A percentile compares a stretch with the other conserved stretches of the same genome.
Conservation (phyloP, 495 filamentous ascomycete genomes). For the Penicillium flavigenum region DNA sequence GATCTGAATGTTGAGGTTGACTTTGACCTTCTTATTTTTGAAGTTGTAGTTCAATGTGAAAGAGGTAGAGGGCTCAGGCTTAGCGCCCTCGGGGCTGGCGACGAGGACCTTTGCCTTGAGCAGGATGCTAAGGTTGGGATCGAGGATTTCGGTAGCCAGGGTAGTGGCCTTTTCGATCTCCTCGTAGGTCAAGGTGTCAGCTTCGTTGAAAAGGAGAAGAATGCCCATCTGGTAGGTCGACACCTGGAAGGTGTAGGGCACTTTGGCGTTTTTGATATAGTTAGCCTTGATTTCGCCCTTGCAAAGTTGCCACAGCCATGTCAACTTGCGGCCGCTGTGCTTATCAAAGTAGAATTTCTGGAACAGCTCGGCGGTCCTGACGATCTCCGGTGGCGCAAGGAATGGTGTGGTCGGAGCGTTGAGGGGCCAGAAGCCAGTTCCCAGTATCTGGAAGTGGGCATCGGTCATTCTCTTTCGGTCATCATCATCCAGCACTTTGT, state of each 20-base stretch:
- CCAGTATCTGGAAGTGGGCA: slow-evolving; percentile 81
- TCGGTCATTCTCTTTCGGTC: slow-evolving; percentile 64
- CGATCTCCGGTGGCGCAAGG: slow-evolving; percentile 78
- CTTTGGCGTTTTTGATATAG: slow-evolving; percentile 83
- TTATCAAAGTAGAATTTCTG: slow-evolving; percentile 90
- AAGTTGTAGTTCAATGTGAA: slow-evolving; percentile 89
- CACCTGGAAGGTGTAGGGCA: slow-evolving; percentile 95
- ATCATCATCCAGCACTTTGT: slow-evolving; percentile 59
- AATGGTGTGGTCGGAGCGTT: slow-evolving; percentile 81
- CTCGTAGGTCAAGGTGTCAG: slow-evolving; percentile 78
- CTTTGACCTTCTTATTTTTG: slow-evolving; percentile 95
- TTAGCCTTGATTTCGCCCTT: slow-evolving; percentile 95
- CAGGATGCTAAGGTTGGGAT: slow-evolving; percentile 78
- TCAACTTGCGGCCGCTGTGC: slow-evolving; percentile 92
- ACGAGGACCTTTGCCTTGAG: slow-evolving; percentile 87
- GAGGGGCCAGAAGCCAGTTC: slow-evolving; percentile 97
- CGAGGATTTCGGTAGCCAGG: slow-evolving; percentile 74
- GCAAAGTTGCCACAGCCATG: slow-evolving; percentile 97
- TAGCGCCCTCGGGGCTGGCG: slow-evolving; percentile 65
- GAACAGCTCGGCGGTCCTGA: slow-evolving; percentile 85
- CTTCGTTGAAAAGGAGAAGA: slow-evolving; percentile 92
- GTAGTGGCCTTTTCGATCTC: slow-evolving; percentile 81
- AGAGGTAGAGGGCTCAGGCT: slow-evolving; percentile 70
- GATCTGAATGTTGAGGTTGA: slow-evolving; percentile 93
- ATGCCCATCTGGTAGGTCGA: slow-evolving; percentile 98